Evolutionary conservation across 2,329 filamentous ascomycete species (phyloP).

Genomic region (Aspergillus piperis): DNA sequence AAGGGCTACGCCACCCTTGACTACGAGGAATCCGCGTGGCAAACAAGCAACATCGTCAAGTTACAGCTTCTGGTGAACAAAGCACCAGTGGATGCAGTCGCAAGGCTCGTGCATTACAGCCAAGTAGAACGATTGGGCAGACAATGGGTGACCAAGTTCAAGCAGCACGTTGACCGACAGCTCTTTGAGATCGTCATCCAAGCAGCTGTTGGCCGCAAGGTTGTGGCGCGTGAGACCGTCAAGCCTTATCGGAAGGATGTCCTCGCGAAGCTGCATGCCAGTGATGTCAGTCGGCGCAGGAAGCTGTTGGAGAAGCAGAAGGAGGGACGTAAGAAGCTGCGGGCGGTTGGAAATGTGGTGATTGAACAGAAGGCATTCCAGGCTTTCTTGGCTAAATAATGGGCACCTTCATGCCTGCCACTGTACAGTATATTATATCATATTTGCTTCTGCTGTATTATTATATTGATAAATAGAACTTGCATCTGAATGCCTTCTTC

Average conservation of each 20-base stretch:
- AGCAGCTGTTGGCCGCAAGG: slow-evolving; percentile 76
- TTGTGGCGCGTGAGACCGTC: slow-evolving; percentile 89
- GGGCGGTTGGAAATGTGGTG: slow-evolving; percentile 78
- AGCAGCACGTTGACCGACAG: slow-evolving; percentile 91
- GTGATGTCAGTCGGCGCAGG: slow-evolving; percentile 75
- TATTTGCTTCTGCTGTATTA: slow-evolving; percentile 1
- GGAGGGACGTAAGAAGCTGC: slow-evolving; percentile 84
- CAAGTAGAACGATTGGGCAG: slow-evolving; percentile 80
- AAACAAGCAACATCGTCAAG: slow-evolving; percentile 77
- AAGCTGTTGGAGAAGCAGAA: slow-evolving; percentile 97
- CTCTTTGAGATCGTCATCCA: slow-evolving; percentile 98
- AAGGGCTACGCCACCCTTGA: slow-evolving; percentile 96
- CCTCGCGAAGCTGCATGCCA: slow-evolving; percentile 86
- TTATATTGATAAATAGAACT: background rate
- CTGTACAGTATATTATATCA: slow-evolving; percentile 8
- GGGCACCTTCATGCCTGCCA: background rate
- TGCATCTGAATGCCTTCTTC: background rate
- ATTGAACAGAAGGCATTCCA: slow-evolving; percentile 97
- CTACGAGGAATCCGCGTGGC: slow-evolving; percentile 94
- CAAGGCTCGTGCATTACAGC: slow-evolving; percentile 80
- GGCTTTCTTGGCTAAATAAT: slow-evolving; percentile 79
- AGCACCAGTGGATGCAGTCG: slow-evolving; percentile 86
- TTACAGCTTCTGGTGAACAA: slow-evolving; percentile 94
- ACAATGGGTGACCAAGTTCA: slow-evolving; percentile 93
- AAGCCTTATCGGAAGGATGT: slow-evolving; percentile 98